Conservation (phyloP, 495 filamentous ascomycete genomes). For the Diplogelasinospora grovesii region DNA sequence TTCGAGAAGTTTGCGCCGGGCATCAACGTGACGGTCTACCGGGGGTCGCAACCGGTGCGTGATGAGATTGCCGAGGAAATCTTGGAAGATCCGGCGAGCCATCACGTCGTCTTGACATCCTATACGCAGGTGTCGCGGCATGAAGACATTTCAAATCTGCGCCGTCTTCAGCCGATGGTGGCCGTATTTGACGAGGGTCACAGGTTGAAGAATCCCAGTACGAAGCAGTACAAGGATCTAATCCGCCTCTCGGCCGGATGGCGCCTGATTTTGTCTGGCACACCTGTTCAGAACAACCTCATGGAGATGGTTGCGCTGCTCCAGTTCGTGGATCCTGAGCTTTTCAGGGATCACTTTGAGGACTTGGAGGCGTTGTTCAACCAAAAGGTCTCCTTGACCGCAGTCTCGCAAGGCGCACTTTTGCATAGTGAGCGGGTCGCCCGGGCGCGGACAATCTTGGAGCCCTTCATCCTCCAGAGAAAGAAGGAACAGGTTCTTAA, state of each 20-base stretch:
- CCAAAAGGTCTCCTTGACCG: constrained; percentile 77
- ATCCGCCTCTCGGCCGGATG: constrained; percentile 71
- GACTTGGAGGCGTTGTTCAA: constrained; percentile 78
- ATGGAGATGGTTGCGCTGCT: constrained; percentile 84
- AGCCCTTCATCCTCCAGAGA: constrained; percentile 86
- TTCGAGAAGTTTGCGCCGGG: constrained; percentile 80
- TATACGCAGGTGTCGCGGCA: constrained; percentile 49
- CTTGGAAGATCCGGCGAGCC: constrained; percentile 49
- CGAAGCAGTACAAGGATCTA: constrained; percentile 71
- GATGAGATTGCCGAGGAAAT: constrained; percentile 60
- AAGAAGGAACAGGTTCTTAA: constrained; percentile 93
- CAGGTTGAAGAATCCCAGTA: constrained; percentile 77
- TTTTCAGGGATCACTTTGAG: constrained; percentile 69
- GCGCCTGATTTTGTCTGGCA: constrained; percentile 83
- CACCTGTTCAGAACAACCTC: constrained; percentile 92
- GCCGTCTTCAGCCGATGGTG: constrained; percentile 43
- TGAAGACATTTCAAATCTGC: constrained; percentile 36
- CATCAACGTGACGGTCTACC: constrained; percentile 73
- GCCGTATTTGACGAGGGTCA: constrained; percentile 94
- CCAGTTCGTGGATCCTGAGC: constrained; percentile 78
- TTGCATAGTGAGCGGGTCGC: constrained; percentile 79
- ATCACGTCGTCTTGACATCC: constrained; percentile 88
- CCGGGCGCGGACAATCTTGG: constrained; percentile 83
- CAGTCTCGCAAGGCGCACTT: constrained; percentile 64
- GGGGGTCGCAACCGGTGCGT: constrained; percentile 60